Evolutionary conservation across 805 yeast genomes (phyloP), one percentile per base, ranked within the genome.

Genomic region (Candida dajiaensis): DNA sequence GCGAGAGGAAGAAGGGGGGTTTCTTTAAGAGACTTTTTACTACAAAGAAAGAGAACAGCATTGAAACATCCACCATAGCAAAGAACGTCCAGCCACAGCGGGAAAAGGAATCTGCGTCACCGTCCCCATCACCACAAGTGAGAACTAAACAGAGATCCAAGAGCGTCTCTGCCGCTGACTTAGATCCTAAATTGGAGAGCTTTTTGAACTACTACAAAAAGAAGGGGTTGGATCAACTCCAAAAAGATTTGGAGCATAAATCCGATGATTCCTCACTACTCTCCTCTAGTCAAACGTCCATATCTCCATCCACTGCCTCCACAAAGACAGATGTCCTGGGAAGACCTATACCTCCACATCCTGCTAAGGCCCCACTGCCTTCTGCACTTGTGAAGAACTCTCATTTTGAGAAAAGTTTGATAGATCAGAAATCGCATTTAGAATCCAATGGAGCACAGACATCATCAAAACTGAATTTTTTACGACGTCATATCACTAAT

Each of bases 281-380:
- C 25, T 28, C 45, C 4, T 46, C 52, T 2, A 22, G 26, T n/a
- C 20, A 37, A 12, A 43, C 55, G 15, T 43, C 56, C 15, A 22
- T 38, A 20, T 19, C 36, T 16, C 47, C 50, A 21, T 43, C 57
- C 43, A 25, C 51, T 10, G 51, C 53, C 9, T 44, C 59, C n/a
- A 21, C 48, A 3, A 62, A 57, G 38, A 59, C 66, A 28, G 76
- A 71, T 47, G 63, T 56, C 1, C 64, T 64, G 29, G 76, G 75
- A 1, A 70, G 76, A 51, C 73, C 72, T 7, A 62, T 78, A 9
- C 84, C 83, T 3, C 62, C 76, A 4, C 81, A 77, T 55, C 82
- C 82, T 2, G 59, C 58, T 21, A 56, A 47, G 41, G 71, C 81
- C 2, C 70, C 65, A 29, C 57, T 74, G 15, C 81, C 80, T 6